Conservation (phyloP, 2,329 filamentous ascomycete species). For the Trichophyton mentagrophytes region DNA sequence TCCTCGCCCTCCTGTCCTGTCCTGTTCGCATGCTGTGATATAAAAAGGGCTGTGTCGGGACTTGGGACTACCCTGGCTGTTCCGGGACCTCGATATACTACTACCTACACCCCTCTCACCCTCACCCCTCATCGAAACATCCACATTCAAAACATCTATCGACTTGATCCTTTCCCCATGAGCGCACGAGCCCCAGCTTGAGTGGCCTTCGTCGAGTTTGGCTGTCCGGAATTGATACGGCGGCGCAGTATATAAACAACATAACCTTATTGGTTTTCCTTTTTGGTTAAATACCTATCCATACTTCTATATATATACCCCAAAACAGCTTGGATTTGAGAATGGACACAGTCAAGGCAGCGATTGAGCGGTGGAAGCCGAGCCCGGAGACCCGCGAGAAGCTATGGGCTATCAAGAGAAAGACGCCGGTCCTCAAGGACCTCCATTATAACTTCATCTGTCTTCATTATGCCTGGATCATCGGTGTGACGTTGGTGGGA, state of each 20-base stretch:
- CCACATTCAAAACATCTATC: no score
- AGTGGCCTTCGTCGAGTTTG: background rate
- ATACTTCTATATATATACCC: background rate
- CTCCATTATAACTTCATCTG: constrained; percentile 35
- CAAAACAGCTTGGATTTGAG: background rate
- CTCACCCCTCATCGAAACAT: no score
- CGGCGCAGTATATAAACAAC: background rate
- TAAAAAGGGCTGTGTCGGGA: background rate
- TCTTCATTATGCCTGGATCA: constrained; percentile 58
- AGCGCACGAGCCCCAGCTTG: background rate
- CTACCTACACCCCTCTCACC: no score
- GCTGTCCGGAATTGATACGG: background rate
- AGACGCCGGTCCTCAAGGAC: constrained; percentile 26
- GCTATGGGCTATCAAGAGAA: constrained; percentile 18
- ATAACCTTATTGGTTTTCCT: no score
- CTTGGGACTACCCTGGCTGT: background rate
- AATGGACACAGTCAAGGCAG: background rate
- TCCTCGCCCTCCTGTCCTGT: background rate
- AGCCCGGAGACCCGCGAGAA: background rate
- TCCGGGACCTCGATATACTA: background rate
- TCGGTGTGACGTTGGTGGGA: constrained; percentile 56
- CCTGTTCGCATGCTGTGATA: background rate
- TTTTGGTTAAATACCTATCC: background rate
- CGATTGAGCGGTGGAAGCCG: background rate
- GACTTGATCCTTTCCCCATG: background rate